Evolutionary conservation across 2,329 filamentous ascomycete genomes (phyloP).

Genomic region (Colletotrichum echinochloae): DNA sequence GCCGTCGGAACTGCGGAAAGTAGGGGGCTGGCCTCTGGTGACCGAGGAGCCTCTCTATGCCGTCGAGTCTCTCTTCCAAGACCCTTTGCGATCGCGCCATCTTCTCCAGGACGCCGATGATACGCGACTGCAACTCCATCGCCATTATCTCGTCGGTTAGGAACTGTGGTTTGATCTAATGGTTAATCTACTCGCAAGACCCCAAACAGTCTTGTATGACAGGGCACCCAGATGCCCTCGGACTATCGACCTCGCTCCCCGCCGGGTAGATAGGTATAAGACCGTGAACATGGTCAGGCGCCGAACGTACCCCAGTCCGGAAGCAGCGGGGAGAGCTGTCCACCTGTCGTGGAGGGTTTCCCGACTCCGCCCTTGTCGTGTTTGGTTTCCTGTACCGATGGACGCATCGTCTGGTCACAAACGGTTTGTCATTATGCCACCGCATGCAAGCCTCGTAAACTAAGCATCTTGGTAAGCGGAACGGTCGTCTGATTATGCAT

Average conservation of each 20-base stretch:
- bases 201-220: no score
- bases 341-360: not conserved
- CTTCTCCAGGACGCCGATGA: conserved; percentile 28
- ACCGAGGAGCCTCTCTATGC: conserved; percentile 21
- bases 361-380: conserved; percentile 3
- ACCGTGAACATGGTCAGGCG: not conserved
- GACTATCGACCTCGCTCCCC: not conserved
- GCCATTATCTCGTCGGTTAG: not conserved
- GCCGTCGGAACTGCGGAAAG: conserved; percentile 30
- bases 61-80: conserved; percentile 18
- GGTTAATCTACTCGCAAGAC: not conserved
- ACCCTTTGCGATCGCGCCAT: conserved; percentile 31
- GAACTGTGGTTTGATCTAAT: no score
- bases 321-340: conserved; percentile 15
- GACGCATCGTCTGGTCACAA: conserved; percentile 29
- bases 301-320: not conserved
- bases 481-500: not conserved
- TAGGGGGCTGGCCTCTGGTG: not conserved
- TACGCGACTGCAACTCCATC: conserved; percentile 16
- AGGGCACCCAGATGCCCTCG: no score
- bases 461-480: conserved; percentile 41
- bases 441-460: conserved; percentile 32
- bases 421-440: conserved; percentile 39
- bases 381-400: conserved; percentile 9
- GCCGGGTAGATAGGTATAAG: not conserved